Evolutionary conservation across 2,329 filamentous ascomycete genomes (phyloP).

Genomic region (Ophiostoma populinum): DNA sequence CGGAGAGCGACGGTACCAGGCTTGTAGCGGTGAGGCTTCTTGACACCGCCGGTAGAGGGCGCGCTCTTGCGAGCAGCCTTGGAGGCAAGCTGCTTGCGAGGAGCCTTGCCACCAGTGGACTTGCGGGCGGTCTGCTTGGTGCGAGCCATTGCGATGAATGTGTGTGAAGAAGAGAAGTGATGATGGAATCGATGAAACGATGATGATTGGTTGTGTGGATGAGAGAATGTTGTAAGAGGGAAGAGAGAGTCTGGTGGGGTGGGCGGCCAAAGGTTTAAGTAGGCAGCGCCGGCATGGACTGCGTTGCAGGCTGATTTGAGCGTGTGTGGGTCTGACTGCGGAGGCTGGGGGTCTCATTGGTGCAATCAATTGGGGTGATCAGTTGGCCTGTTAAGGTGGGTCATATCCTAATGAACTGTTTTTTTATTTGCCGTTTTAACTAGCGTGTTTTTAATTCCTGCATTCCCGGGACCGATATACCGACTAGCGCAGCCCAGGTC

Average conservation of each 20-base stretch:
- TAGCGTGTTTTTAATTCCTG: background rate
- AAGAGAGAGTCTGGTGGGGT: constrained; percentile 22
- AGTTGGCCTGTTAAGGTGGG: constrained; percentile 2
- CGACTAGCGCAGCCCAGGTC: too few relatives aligned
- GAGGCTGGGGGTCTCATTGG: background rate
- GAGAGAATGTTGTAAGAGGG: constrained; percentile 19
- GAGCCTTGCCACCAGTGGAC: constrained; percentile 64
- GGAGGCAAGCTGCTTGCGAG: constrained; percentile 94
- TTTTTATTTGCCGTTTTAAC: background rate
- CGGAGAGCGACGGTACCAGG: constrained; percentile 90
- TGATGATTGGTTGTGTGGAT: constrained; percentile 17
- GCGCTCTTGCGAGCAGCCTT: constrained; percentile 98
- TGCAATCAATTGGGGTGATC: background rate
- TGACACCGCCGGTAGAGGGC: constrained; percentile 90
- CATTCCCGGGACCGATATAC: background rate
- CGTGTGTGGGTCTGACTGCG: background rate
- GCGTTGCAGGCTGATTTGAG: constrained; percentile 21
- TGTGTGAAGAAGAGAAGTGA: constrained; percentile 11
- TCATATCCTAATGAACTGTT: too few relatives aligned
- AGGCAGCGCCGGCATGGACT: constrained; percentile 14
- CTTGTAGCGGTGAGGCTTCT: constrained; percentile 87
- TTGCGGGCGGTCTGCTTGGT: constrained; percentile 56
- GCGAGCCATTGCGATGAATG: constrained; percentile 40
- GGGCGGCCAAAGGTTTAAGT: constrained; percentile 24
- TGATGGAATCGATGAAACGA: constrained; percentile 7